Base-by-base conservation (phyloP, 306 rosid species). In the Heteromeles arbutifolia region DNA sequence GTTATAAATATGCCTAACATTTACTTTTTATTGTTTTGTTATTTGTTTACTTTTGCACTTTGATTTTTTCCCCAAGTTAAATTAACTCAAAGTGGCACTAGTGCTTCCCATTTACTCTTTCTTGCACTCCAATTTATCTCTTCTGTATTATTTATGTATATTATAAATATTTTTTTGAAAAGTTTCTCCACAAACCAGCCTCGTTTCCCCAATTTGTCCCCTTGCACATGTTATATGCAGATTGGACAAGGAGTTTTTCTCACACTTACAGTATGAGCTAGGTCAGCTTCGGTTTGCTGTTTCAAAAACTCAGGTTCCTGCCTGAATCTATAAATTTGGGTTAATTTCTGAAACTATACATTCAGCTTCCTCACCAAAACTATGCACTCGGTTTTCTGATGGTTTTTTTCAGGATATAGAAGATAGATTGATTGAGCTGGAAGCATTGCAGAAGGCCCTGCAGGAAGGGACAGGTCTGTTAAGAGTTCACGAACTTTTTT, bases 231-330 rank as follows among this genome's bases (percentile, higher is more conserved):
- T 21, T 73, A 7, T 74, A 22, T 82, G 85, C 97, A 95, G 98
- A 81, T 83, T 95, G 86, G 79, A 83, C 37, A 82, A 83, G 69
- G 92, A 88, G n/a, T 86, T 95, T 78, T 90, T 86, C 84, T 71
- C 91, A 8, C 90, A 79, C 28, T 72, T 95, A 41, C 82, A 85
- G 74, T 79, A 79, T 6, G 97, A 92, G 90, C 69, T 95, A 50
- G 97, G 97, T 74, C 83, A 95, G 78, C 87, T 95, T 79, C 91
- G 98, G 34, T 95, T 92, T 77, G 85, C 97, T 13, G 98, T 92
- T 75, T 75, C 83, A 11, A 95, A 90, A 89, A 90, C 98, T n/a
- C 81, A 87, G 95, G 98, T 92, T 53, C 44, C 44, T 58, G 15
- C 25, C 52, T 54, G 34, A 22, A 74, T 74, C 8, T 76, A 41